Evolutionary conservation across 345 rosid species (phyloP), one percentile per base, ranked within the genome.

Genomic region (Salix suchowensis): DNA sequence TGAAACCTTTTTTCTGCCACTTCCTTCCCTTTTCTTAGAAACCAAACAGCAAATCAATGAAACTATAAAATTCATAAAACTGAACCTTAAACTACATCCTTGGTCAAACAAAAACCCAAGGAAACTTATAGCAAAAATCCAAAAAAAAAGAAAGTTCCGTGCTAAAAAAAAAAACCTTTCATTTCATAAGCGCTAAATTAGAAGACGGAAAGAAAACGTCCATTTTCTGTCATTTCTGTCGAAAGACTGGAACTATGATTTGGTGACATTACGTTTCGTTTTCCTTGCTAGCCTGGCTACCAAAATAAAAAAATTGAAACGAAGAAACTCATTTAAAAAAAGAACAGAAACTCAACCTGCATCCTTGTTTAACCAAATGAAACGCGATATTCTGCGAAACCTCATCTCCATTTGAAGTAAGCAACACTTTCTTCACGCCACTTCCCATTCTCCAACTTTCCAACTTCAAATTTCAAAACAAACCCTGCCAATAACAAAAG

Each of bases 381-480:
- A 88, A 72, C 64, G 99, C 97, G 68, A 93, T 86, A 76, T 76
- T 87, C 72, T 66, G 84, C 26, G 97, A 92, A 76, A 96, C 74
- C 74, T 86, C 89, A 74, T 93, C 98, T 40, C 94, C 99, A 67
- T 84, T 84, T 65, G 95, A 89, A 24, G 99, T 90, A 32, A 96
- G 77, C 87, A 96, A 68, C 71, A 96, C 98, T 74, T 82, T 93
- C 89, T 93, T 93, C 1, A 78, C 77, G 48, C 77, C 85, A 78
- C 39, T 80, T 50, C 65, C 91, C 96, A 90, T 89, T 75, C 70
- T 44, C 73, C 70, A 32, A 54, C 4, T 46, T 14, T 66, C 37
- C 40, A 32, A 66, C 5, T 34, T 66, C 9, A 10, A 66, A 18
- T 19, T 2, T 66, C 23, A 5, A 66, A 14, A 66, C 44, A 66